Conservation (phyloP, 1,284 basidiomycete species). For the Tilletia setariae region DNA sequence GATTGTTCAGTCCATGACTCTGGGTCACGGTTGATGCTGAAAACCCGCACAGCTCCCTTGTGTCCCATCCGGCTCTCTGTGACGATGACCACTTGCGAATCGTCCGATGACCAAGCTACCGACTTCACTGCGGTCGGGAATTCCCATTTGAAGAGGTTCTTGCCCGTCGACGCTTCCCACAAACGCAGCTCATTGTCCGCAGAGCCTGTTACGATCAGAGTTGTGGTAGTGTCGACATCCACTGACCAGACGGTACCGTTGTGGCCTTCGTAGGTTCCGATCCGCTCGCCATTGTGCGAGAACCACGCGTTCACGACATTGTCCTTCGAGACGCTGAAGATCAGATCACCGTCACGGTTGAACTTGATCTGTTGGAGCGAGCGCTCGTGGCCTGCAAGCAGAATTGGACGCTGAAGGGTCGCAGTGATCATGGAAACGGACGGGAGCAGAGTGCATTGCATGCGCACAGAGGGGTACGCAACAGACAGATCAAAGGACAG, state of each 20-base stretch:
- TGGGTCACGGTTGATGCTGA: conserved; percentile 63
- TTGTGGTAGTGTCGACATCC: conserved; percentile 84
- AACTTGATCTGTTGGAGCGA: conserved; percentile 74
- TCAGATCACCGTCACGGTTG: conserved; percentile 90
- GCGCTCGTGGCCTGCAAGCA: conserved; percentile 81
- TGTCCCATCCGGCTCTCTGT: conserved; percentile 95
- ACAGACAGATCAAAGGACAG: too few species aligned
- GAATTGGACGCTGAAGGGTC: conserved; percentile 46
- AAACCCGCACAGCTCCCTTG: conserved; percentile 68
- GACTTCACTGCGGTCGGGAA: conserved; percentile 97
- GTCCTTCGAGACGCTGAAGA: conserved; percentile 96
- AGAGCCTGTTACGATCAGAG: conserved; percentile 78
- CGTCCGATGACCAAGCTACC: conserved; percentile 75
- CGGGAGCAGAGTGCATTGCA: too few species aligned
- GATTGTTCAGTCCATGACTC: conserved; percentile 44
- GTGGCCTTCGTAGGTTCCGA: conserved; percentile 94
- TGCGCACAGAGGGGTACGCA: too few species aligned
- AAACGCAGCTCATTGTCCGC: conserved; percentile 86
- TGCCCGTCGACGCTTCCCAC: conserved; percentile 85
- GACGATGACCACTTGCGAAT: conserved; percentile 70
- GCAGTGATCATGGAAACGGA: neutral
- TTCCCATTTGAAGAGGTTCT: conserved; percentile 78
- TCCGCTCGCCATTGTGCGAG: conserved; percentile 94
- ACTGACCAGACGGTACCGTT: conserved; percentile 97
- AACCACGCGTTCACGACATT: conserved; percentile 93